Evolutionary conservation across 208 protist genomes (phyloP).

Genomic region (Wallacemonas sp.): DNA sequence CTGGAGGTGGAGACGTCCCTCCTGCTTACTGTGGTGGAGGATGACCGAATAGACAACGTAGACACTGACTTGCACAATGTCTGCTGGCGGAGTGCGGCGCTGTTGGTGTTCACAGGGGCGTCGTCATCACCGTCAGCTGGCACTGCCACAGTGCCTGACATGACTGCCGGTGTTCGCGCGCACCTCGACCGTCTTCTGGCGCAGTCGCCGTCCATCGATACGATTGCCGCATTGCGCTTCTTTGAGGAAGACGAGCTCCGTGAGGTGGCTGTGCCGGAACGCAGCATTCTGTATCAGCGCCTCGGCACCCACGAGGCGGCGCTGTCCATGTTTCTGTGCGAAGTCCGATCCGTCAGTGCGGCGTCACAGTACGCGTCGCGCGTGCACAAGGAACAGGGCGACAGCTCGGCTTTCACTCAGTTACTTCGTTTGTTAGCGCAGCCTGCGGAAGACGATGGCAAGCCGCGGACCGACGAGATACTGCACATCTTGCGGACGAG

Average conservation of each 20-base stretch:
- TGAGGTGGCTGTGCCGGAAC: conserved; percentile 27
- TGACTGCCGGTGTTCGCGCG: neutral
- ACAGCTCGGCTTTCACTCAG: conserved; percentile 29
- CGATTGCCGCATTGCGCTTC: conserved; percentile 15
- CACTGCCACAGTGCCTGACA: neutral
- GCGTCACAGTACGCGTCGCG: conserved; percentile 51
- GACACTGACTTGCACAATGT: conserved; percentile 24
- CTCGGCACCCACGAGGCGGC: conserved; percentile 48
- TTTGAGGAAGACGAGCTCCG: conserved; percentile 45
- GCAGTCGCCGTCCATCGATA: conserved; percentile 31
- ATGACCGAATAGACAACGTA: neutral
- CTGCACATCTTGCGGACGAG: conserved; percentile 42
- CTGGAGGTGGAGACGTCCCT: neutral
- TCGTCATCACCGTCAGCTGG: neutral
- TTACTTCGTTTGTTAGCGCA: conserved; percentile 36
- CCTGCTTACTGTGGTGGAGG: neutral
- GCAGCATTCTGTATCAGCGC: conserved; percentile 59
- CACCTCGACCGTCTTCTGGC: conserved; percentile 44
- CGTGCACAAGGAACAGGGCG: conserved; percentile 34
- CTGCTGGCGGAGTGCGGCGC: conserved; percentile 31
- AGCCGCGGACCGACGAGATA: conserved; percentile 28
- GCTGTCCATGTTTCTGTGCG: conserved; percentile 59
- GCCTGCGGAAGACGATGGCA: conserved; percentile 2
- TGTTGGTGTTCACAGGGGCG: conserved; percentile 17
- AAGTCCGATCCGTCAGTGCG: conserved; percentile 30